phyloP scores from a whole-genome alignment of 768 basidiomycete genomes.

The Pholiota microspora region DNA sequence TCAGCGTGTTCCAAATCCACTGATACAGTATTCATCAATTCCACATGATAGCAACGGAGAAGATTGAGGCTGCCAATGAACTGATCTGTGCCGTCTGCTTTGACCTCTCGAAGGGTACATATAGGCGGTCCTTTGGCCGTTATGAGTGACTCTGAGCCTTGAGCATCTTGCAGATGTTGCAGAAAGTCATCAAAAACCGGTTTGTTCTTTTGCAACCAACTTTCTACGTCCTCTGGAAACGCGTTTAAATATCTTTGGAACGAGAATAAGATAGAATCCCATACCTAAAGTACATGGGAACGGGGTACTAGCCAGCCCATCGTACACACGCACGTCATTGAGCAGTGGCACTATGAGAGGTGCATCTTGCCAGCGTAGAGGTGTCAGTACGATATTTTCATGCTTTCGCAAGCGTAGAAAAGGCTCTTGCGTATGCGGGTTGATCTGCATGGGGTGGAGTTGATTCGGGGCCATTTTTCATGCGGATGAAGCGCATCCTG shows the following conservation, averaged over 20 bases:
- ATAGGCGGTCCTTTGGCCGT: conserved; percentile 45
- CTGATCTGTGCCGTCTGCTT: conserved; percentile 48
- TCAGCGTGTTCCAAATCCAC: conserved; percentile 36
- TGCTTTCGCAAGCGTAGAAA: conserved; percentile 52
- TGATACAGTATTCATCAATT: conserved; percentile 23
- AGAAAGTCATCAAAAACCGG: conserved; percentile 25
- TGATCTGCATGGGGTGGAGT: conserved; percentile 38
- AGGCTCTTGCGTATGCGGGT: conserved; percentile 44
- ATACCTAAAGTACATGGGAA: conserved; percentile 46
- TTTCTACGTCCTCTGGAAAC: conserved; percentile 25
- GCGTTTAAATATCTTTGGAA: background rate
- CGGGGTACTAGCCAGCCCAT: conserved; percentile 43
- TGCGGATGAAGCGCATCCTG: too few relatives aligned
- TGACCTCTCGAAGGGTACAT: conserved; percentile 46
- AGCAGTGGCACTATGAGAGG: conserved; percentile 31
- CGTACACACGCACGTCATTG: conserved; percentile 44
- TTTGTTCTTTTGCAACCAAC: conserved; percentile 22
- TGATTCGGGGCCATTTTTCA: conserved; percentile 23
- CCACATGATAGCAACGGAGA: conserved; percentile 29
- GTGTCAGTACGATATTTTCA: conserved; percentile 52
- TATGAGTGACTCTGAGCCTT: conserved; percentile 21
- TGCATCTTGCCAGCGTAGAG: conserved; percentile 45
- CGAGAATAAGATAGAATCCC: background rate
- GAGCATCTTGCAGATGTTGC: conserved; percentile 24
- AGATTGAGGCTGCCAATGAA: conserved; percentile 47